Base-by-base conservation (phyloP, 2,329 filamentous ascomycete species). In the Lasiodiplodia hormozganensis region DNA sequence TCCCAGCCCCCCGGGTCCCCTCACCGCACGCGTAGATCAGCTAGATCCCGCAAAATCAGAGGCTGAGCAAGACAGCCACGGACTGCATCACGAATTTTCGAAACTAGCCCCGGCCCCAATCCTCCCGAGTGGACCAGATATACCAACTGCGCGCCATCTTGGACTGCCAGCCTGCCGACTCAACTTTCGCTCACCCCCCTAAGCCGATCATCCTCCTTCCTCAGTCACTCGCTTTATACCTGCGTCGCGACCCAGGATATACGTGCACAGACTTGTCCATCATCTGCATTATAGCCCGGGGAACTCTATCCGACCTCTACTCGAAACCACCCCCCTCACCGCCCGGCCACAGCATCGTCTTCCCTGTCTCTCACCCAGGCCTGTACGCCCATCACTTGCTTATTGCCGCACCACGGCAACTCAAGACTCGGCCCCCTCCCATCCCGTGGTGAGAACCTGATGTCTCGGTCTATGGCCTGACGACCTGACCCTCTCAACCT, bases 31-130 rank as follows among this genome's bases (percentile, higher is more conserved):
- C 38, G 56, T 47, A 16, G 58, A 34, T 36, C 64, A 34, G 18
- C 53, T 16, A 67, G 65, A 67, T 67, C 54, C 54, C 58, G 65
- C 54, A 51, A 67, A 60, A 40, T 54, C 43, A 57, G 53, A 58
- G 53, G 65, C 65, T 67, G 40, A 67, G 65, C 60, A 18, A 31
- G 43, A 38, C 60, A 64, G 67, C 58, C 67, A 68, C 67, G 28
- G 28, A 49, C 67, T 68, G 67, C 67, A 68, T 49, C 67, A 68
- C 67, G 67, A 57, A 57, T 58, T 68, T 60, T 57, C 56, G 67
- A 68, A 65, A 64, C 67, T 57, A 49, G 57, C 58, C 60, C 58
- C 67, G 60, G 49, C 54, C 36, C 52, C 58, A 36, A 38, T 18
- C 28, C 60, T 64, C 60, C 60, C 60, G 60, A 52, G 43, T 64